phyloP scores from a whole-genome alignment of 306 rosid species.

The Gillenia trifoliata region DNA sequence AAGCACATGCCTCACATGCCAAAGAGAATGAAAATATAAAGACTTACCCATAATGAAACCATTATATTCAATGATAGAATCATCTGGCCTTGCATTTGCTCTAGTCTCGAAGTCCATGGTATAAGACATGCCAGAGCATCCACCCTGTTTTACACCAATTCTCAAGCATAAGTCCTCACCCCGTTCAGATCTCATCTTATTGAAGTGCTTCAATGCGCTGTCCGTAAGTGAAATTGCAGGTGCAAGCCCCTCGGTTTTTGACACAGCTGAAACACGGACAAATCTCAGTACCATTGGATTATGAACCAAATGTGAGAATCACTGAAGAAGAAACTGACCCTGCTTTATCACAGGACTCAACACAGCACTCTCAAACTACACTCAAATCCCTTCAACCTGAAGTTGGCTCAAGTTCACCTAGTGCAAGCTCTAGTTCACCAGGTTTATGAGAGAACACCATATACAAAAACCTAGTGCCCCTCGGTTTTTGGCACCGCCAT shows the following conservation, averaged over 20 bases:
- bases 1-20: not conserved
- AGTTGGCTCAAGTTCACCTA: no score
- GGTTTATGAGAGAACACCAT: no score
- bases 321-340: no score
- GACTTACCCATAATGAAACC: conserved; percentile 75
- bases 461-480: no score
- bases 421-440: no score
- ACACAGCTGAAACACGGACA: conserved; percentile 33
- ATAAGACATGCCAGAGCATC: conserved; percentile 99
- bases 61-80: conserved; percentile 75
- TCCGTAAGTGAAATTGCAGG: conserved; percentile 54
- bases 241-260: conserved; percentile 35
- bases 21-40: not conserved
- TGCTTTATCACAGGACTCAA: no score
- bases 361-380: no score
- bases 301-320: no score
- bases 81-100: conserved; percentile 68
- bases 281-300: no score
- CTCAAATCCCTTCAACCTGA: no score
- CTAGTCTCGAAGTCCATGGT: conserved; percentile 83
- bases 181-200: conserved; percentile 77
- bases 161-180: conserved; percentile 75
- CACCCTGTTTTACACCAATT: conserved; percentile 97
- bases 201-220: conserved; percentile 87
- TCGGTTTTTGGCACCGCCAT: no score